These are phyloP conservation scores for Cenchrus purpureus DNA, from an alignment of 176 grass and related monocot genomes.

Conservation along the genomic window DNA sequence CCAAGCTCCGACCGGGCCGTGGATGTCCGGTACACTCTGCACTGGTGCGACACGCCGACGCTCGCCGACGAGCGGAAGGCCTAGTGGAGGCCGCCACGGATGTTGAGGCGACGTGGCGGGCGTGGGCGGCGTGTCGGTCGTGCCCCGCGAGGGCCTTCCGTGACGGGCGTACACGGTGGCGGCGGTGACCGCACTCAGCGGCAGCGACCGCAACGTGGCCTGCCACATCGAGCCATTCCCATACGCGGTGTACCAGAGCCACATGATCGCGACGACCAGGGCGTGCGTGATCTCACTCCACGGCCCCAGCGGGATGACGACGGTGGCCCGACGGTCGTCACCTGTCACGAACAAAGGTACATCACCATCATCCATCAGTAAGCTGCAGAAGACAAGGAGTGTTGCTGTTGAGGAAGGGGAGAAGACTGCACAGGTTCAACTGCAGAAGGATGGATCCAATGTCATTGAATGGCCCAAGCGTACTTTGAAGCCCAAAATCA, in stretches of 20 bases:
- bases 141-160: background rate
- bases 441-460: too few species aligned
- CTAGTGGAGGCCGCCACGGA: background rate
- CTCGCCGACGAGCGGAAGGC: background rate
- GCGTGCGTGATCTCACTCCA: background rate
- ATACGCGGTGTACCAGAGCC: conserved; percentile 4
- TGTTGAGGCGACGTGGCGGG: background rate
- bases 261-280: background rate
- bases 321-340: background rate
- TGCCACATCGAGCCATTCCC: conserved; percentile 1
- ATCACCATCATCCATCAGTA: too few species aligned
- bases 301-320: too few species aligned
- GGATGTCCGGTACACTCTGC: background rate
- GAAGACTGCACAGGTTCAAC: too few species aligned
- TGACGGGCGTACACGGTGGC: background rate
- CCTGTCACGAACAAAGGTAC: too few species aligned
- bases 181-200: background rate
- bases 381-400: too few species aligned
- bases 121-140: background rate
- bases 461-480: too few species aligned
- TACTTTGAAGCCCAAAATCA: too few species aligned
- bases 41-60: background rate
- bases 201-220: background rate
- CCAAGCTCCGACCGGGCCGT: background rate
- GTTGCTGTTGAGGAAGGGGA: too few species aligned